phyloP scores from a whole-genome alignment of 2,329 filamentous ascomycete genomes.

The Colletotrichum liriopes region DNA sequence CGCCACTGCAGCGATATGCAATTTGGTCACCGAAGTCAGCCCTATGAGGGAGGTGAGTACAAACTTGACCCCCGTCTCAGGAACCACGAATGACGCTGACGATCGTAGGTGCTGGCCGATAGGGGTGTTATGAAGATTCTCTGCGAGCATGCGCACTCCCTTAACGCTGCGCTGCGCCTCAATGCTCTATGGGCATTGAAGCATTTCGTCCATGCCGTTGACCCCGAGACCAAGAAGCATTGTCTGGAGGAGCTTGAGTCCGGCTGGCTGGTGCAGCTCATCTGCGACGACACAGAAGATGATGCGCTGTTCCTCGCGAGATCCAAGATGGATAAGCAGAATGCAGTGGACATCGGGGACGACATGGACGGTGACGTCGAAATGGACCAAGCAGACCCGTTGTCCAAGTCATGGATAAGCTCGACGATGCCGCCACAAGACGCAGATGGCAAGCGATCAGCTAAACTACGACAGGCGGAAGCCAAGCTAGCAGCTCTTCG shows the following conservation, averaged over 20 bases:
- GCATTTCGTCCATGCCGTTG: slow-evolving; percentile 83
- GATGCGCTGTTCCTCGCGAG: slow-evolving; percentile 61
- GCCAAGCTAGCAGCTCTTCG: slow-evolving; percentile 67
- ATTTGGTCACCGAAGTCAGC: slow-evolving; percentile 89
- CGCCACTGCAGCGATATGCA: slow-evolving; percentile 87
- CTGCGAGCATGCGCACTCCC: slow-evolving; percentile 87
- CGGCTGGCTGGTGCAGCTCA: slow-evolving; percentile 85
- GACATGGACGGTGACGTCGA: slow-evolving; percentile 73
- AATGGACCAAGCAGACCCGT: slow-evolving; percentile 66
- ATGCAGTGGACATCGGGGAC: slow-evolving; percentile 49
- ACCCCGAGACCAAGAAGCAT: slow-evolving; percentile 80
- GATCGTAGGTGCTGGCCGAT: slow-evolving; percentile 76
- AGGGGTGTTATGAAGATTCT: slow-evolving; percentile 82
- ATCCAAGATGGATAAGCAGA: slow-evolving; percentile 50
- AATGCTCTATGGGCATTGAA: slow-evolving; percentile 96
- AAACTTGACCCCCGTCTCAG: no score
- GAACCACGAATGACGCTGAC: slow-evolving; percentile 13
- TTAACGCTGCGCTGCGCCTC: slow-evolving; percentile 83
- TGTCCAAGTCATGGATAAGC: slow-evolving; percentile 47
- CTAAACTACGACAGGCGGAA: slow-evolving; percentile 65
- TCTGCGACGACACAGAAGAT: slow-evolving; percentile 75
- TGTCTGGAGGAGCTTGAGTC: slow-evolving; percentile 84
- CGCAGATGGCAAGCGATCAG: slow-evolving; percentile 50
- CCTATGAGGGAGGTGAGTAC: slow-evolving; percentile 86
- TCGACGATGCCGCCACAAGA: slow-evolving; percentile 42